phyloP scores from a whole-genome alignment of 208 protist species.

The Entamoeba dispar region DNA sequence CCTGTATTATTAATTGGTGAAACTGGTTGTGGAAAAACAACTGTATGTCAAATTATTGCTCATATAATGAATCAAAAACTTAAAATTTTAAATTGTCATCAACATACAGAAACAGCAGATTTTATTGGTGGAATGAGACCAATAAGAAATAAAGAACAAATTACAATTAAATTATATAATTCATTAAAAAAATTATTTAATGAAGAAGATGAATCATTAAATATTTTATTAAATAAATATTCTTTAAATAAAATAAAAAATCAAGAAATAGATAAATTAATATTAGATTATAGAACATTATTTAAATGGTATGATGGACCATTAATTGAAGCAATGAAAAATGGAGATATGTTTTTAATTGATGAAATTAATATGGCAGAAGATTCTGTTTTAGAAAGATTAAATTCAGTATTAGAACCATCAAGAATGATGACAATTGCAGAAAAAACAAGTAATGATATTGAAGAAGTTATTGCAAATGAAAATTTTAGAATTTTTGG shows the following conservation, averaged over 20 bases:
- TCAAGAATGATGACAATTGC: neutral
- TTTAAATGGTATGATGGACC: conserved; percentile 96
- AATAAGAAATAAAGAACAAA: neutral
- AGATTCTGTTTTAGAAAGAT: conserved; percentile 93
- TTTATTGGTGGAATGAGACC: conserved; percentile 71
- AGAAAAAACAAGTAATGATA: neutral
- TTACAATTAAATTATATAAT: conserved; percentile 32
- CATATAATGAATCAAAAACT: conserved; percentile 39
- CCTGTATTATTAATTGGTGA: conserved; percentile 88
- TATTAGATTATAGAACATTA: conserved; percentile 32
- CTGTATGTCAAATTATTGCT: conserved; percentile 66
- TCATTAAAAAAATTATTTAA: neutral
- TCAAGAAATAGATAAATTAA: neutral
- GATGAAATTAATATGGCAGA: conserved; percentile 98
- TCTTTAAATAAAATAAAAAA: neutral
- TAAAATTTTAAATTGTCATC: conserved; percentile 94
- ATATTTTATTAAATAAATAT: neutral
- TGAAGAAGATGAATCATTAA: neutral
- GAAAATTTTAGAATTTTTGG: conserved; percentile 79
- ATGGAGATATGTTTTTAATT: conserved; percentile 86
- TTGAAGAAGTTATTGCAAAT: conserved; percentile 35
- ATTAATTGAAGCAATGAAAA: conserved; percentile 83
- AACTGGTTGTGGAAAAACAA: conserved; percentile 93
- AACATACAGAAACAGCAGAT: conserved; percentile 94
- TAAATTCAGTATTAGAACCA: conserved; percentile 98